Percentiles rank a stretch among this genome's conserved stretches.
Conservation (phyloP, 139 green algal genomes). For the Volvox reticuliferus region DNA sequence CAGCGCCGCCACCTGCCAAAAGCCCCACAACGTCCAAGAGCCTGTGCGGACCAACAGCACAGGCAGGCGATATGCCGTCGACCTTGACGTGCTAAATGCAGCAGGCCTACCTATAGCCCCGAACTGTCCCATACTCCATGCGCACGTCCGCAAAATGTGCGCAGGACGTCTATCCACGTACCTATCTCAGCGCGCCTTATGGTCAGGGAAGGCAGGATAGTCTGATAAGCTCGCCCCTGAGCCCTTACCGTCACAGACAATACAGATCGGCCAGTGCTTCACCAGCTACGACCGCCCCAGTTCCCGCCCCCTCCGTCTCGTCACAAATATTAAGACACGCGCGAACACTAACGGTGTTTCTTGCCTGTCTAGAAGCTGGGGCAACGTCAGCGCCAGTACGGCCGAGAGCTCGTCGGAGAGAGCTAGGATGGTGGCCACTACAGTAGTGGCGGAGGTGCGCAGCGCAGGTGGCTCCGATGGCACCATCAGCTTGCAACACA, state of each 20-base stretch:
- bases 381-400: slow-evolving; percentile 29
- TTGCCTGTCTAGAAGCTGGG: slow-evolving; percentile 31
- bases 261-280: too few species aligned
- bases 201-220: too few species aligned
- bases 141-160: too few species aligned
- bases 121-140: too few species aligned
- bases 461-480: slow-evolving; percentile 2
- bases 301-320: too few species aligned
- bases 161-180: too few species aligned
- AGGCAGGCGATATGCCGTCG: neutral
- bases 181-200: too few species aligned
- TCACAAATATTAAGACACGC: too few species aligned
- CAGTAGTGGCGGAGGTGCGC: slow-evolving; percentile 14
- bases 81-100: neutral
- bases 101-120: neutral
- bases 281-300: too few species aligned
- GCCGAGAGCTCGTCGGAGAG: slow-evolving; percentile 15
- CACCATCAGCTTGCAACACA: slow-evolving; percentile 40
- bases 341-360: neutral
- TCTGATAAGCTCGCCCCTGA: too few species aligned
- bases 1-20: neutral
- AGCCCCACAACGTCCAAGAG: slow-evolving; percentile 11
- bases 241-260: too few species aligned
- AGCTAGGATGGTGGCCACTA: slow-evolving; percentile 3
- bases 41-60: neutral